phyloP scores from a whole-genome alignment of 371 early-diverging fungal species.

The Dipsacomyces acuminosporus region DNA sequence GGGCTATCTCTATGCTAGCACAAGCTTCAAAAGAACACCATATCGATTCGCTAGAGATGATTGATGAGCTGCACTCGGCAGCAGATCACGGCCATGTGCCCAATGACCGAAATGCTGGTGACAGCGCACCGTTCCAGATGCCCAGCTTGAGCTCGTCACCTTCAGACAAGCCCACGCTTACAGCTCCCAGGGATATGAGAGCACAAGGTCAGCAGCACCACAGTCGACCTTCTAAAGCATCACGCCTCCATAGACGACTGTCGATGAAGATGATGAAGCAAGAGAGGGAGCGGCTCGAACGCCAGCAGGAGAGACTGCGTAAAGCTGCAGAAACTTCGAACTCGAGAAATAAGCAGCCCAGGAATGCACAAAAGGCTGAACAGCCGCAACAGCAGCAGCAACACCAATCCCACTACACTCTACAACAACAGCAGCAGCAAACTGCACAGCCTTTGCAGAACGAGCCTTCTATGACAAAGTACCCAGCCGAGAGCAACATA shows the following conservation, averaged over 20 bases:
- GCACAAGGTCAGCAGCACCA: too few relatives aligned
- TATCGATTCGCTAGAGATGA: constrained; percentile 30
- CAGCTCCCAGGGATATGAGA: too few relatives aligned
- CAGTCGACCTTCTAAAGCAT: constrained; percentile 3
- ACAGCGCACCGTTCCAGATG: constrained; percentile 24
- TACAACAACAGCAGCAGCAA: background rate
- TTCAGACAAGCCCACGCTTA: background rate
- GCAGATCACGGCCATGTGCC: constrained; percentile 14
- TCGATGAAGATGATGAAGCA: constrained; percentile 40
- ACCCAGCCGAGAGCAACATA: background rate
- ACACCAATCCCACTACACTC: background rate
- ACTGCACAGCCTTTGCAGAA: background rate
- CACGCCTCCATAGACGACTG: constrained; percentile 40
- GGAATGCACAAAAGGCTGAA: too few relatives aligned
- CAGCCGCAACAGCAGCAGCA: background rate
- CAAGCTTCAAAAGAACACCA: constrained; percentile 2
- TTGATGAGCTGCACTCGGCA: constrained; percentile 37
- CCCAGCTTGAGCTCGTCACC: constrained; percentile 31
- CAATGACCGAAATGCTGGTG: constrained; percentile 3
- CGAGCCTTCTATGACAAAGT: background rate
- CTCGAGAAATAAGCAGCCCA: too few relatives aligned
- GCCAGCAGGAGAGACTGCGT: constrained; percentile 20
- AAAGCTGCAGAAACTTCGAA: constrained; percentile 9
- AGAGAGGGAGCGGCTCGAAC: constrained; percentile 34
- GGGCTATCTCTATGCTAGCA: background rate